Evolutionary conservation across 108 stramenopile genomes (phyloP), one percentile per base, ranked within the genome.

Genomic region (Nitzschia sp.): DNA sequence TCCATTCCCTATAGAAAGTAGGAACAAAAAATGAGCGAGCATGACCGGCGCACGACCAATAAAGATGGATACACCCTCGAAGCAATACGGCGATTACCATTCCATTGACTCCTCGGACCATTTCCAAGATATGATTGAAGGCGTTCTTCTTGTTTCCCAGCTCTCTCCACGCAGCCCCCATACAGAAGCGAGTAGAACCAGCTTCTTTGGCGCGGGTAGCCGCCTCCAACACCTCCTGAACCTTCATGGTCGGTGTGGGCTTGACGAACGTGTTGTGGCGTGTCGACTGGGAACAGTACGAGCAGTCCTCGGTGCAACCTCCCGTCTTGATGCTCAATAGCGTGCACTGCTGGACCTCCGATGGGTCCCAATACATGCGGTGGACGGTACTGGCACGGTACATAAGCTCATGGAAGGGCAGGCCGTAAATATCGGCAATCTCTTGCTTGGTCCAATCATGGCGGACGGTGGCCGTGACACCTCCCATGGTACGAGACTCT

Each of bases 111-210:
- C 94, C 92, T 9, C 75, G 50, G 22, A 98, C 97, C 96, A 98
- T 97, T 23, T 97, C 96, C 21, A 98, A 72, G 70, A 98, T 96
- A 69, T 97, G 94, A 30, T 85, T 79, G 71, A 98, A 98, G 22
- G 98, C 98, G 78, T 97, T 96, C 79, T 97, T 96, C 82, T 98
- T 98, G 75, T 93, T 93, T 8, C 98, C 98, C 57, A 98, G 78
- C 73, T 97, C 96, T 38, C 98, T 88, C 98, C 98, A 98, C 1
- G 98, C 98, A 22, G 96, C 94, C 9, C 98, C 98, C 98, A 98
- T 98, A 75, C 98, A 98, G 72, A 98, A 98, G 31, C 97, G 88
- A n/a, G 97, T 96, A 45, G 89, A 91, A 22, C 98, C 98, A 2
- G 98, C 98, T 13, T 92, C 96, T 81, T 98, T 98, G 65, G 98